These are phyloP conservation scores for Cytospora schulzeri DNA, from an alignment of 2,329 filamentous ascomycete genomes.

Conservation along the genomic window DNA sequence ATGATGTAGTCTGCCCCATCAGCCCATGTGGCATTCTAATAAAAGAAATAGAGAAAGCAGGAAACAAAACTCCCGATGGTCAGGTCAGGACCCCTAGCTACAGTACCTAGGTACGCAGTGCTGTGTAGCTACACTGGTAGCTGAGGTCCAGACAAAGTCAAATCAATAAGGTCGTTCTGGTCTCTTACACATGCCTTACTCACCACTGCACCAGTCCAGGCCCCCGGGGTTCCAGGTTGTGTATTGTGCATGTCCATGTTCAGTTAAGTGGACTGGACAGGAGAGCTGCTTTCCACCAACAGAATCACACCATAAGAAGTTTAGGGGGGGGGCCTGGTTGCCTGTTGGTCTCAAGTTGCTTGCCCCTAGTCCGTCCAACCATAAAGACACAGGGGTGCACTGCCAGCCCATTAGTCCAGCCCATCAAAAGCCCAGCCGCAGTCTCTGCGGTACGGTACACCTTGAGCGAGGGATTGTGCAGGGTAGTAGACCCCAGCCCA, in stretches of 20 bases:
- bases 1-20: neutral
- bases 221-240: neutral
- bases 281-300: neutral
- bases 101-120: neutral
- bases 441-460: neutral
- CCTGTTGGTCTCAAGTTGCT: neutral
- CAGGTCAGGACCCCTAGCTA: too few relatives aligned
- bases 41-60: constrained; percentile 18
- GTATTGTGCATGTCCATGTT: neutral
- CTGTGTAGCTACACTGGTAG: neutral
- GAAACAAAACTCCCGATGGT: constrained; percentile 4
- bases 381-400: neutral
- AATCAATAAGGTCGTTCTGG: neutral
- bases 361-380: neutral
- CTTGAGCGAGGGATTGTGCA: too few relatives aligned
- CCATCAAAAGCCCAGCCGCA: neutral
- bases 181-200: neutral
- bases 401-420: neutral
- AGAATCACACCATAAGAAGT: neutral
- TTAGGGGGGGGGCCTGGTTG: neutral
- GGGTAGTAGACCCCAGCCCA: neutral
- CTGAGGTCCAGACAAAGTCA: neutral
- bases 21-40: constrained; percentile 12
- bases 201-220: neutral
- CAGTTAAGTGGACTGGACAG: neutral